Conservation (phyloP, 2,329 filamentous ascomycete genomes). For the Zymoseptoria tritici region DNA sequence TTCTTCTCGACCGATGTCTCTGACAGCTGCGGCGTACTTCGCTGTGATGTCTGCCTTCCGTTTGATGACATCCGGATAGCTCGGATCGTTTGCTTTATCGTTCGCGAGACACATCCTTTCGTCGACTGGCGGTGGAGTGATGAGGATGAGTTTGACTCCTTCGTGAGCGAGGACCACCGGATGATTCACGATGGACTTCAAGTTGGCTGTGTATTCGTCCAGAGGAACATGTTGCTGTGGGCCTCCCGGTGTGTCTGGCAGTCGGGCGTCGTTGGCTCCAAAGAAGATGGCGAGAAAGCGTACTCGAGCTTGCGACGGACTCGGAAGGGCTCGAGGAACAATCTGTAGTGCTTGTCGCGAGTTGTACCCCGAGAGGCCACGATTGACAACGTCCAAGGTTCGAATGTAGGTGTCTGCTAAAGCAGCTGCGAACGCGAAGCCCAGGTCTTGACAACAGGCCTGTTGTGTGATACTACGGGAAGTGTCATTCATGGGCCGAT, state of each 20-base stretch:
- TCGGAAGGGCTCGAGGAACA: conserved; percentile 63
- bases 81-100: conserved; percentile 12
- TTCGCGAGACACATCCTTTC: conserved; percentile 15
- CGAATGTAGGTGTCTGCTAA: conserved; percentile 65
- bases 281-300: conserved; percentile 60
- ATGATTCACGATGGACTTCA: conserved; percentile 65
- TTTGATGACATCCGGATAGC: conserved; percentile 17
- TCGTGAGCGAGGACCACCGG: conserved; percentile 61
- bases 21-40: conserved; percentile 58
- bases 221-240: conserved; percentile 69
- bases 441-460: conserved; percentile 50
- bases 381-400: conserved; percentile 77
- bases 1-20: conserved; percentile 51
- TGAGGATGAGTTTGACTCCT: conserved; percentile 60
- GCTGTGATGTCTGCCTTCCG: conserved; percentile 56
- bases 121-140: conserved; percentile 62
- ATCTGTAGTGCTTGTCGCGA: conserved; percentile 65
- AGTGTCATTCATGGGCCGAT: conserved; percentile 46
- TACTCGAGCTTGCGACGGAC: conserved; percentile 54
- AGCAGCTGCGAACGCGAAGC: conserved; percentile 67
- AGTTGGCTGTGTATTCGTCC: conserved; percentile 65
- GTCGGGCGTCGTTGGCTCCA: conserved; percentile 81
- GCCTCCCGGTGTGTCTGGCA: conserved; percentile 51
- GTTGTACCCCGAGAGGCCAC: conserved; percentile 80
- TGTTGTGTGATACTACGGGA: conserved; percentile 59